Conservation (phyloP, 2,329 filamentous ascomycete genomes). For the Trichoderma arundinaceum region DNA sequence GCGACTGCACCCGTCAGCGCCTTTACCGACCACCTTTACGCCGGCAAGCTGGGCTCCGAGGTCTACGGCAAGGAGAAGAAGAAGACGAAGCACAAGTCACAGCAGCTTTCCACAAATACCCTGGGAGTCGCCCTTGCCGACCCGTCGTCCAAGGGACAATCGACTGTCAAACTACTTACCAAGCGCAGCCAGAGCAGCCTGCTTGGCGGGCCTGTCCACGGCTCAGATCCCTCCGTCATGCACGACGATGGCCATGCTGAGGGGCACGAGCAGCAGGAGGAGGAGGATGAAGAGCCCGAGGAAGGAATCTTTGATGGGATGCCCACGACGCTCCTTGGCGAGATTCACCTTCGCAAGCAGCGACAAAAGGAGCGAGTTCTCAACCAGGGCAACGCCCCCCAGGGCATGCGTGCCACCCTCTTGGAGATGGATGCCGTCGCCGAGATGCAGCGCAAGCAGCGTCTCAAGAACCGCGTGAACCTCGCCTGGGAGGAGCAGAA, state of each 20-base stretch:
- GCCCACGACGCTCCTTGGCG: conserved; percentile 89
- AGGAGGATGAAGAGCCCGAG: conserved; percentile 54
- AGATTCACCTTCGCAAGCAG: conserved; percentile 88
- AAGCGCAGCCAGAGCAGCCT: conserved; percentile 44
- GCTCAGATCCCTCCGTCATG: conserved; percentile 26
- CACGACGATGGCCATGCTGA: conserved; percentile 40
- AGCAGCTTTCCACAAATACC: conserved; percentile 38
- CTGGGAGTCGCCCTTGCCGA: conserved; percentile 36
- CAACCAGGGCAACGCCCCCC: conserved; percentile 66
- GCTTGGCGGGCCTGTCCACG: conserved; percentile 41
- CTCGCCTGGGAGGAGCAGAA: conserved; percentile 85
- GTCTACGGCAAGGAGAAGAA: conserved; percentile 71
- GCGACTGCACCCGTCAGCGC: conserved; percentile 85
- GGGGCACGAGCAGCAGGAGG: conserved; percentile 50
- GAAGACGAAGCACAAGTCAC: conserved; percentile 41
- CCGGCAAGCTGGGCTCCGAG: conserved; percentile 74
- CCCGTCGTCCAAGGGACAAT: conserved; percentile 51
- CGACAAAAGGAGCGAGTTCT: conserved; percentile 79
- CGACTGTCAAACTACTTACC: conserved; percentile 56
- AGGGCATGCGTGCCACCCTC: conserved; percentile 85
- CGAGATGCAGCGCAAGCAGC: conserved; percentile 77
- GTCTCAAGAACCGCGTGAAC: conserved; percentile 77
- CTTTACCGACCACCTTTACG: conserved; percentile 88
- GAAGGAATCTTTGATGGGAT: conserved; percentile 66
- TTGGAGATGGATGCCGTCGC: conserved; percentile 90